Evolutionary conservation across 768 basidiomycete species (phyloP).

Genomic region (Termitomyces sp.): DNA sequence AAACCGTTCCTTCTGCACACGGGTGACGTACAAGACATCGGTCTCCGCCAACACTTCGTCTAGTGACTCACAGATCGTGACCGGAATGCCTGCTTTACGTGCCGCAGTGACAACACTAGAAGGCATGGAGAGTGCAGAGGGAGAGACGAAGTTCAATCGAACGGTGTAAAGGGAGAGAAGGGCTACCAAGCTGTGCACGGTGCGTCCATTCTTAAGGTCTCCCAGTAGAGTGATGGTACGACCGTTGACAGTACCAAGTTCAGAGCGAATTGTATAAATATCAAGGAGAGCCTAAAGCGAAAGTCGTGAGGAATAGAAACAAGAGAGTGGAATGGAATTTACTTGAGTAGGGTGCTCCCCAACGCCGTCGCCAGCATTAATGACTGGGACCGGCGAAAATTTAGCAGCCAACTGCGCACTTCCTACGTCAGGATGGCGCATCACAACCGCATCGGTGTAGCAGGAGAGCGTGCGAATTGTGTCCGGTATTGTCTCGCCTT

Average conservation of each 20-base stretch:
- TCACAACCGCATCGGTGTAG: conserved; percentile 91
- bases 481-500: conserved; percentile 91
- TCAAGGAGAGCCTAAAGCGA: conserved; percentile 69
- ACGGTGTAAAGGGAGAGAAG: conserved; percentile 90
- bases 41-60: conserved; percentile 90
- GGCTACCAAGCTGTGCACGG: conserved; percentile 93
- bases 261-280: conserved; percentile 93
- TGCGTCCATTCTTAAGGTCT: conserved; percentile 96
- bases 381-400: conserved; percentile 89
- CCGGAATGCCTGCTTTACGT: conserved; percentile 74
- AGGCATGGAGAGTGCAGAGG: conserved; percentile 85
- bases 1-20: conserved; percentile 95
- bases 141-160: conserved; percentile 93
- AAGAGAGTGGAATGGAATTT: conserved; percentile 17
- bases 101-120: conserved; percentile 77
- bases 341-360: conserved; percentile 98
- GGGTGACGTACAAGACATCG: conserved; percentile 95
- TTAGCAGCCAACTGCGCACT: conserved; percentile 96
- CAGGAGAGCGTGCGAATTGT: conserved; percentile 93
- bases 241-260: conserved; percentile 96
- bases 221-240: conserved; percentile 90
- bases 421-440: conserved; percentile 92
- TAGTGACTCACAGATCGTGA: conserved; percentile 79
- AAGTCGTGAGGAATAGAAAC: conserved; percentile 3
- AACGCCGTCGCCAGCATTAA: conserved; percentile 96